Base-by-base conservation (phyloP, 106 monocot species). In the Agapanthus africanus region DNA sequence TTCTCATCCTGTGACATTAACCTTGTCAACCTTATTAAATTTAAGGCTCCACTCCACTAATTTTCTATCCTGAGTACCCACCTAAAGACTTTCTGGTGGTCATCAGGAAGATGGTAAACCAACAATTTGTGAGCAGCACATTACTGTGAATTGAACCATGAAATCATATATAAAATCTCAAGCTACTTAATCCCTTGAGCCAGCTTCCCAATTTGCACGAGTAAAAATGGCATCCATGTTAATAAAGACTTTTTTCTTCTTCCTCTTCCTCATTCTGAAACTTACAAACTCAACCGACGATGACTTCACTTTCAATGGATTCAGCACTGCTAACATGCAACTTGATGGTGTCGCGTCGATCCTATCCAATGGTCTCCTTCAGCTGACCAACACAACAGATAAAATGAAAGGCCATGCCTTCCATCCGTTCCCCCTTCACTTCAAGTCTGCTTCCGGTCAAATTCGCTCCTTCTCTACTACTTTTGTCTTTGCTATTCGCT, bases 361-460 rank as follows among this genome's bases (percentile, higher is more conserved):
- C 32, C 37, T 52, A 2, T 7, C 52, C 34, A 42, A 44, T 4
- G 80, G 80, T 4, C 70, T 80, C 59, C 60, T 80, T 21, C 49
- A 25, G 56, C 65, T 80, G 19, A 80, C 80, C 27, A 80, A 80
- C 66, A 31, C 32, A 42, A 67, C 75, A 0, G 33, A 22, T 10
- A 54, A 67, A 3, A 7, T 28, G 8, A 57, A 31, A n/a, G 71
- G 76, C 41, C 80, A 80, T 41, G 80, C 76, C 25, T 59, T 80
- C 28, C 44, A 76, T 34, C 67, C 76, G 4, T 30, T 56, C 54
- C 44, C 75, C 7, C 37, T 80, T 21, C 44, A 7, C 25, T 75
- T 80, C 59, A 49, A 49, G 49, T 54, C 37, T 50, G 28, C 54
- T 70, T 70, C 70, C n/a, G n/a, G n/a, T 70, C 70, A 5, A 70